Base-by-base conservation (phyloP, 352 stramenopile genomes). In the Lagenidium sp. region DNA sequence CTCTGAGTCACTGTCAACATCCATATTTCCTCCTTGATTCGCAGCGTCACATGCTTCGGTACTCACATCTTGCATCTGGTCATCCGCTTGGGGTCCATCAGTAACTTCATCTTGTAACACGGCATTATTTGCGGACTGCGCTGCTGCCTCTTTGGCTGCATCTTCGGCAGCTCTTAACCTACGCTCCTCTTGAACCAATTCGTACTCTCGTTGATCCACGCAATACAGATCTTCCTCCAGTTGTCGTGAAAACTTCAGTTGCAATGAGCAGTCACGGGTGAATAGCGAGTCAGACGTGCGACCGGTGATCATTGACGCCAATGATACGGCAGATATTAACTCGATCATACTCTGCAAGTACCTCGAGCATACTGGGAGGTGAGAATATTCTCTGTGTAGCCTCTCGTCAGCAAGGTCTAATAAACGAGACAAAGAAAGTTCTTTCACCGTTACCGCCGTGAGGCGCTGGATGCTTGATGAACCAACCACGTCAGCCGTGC, bases 271-370 rank as follows among this genome's bases (percentile, higher is more conserved):
- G 15, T 79, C 63, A 35, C 48, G 68, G 41, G 55, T 47, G 38
- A 86, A 86, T 10, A 87, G 48, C 6, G 58, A 41, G 19, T 83
- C 68, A 0, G 63, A 71, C 11, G 63, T 51, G 18, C 69, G 38
- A 1, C 73, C 73, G n/a, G 83, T 53, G 7, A 67, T 55, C 38
- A 59, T 68, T 38, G 82, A 70, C 11, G 71, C 76, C 18, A 91
- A 62, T 1, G 68, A 75, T 36, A 66, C 67, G 29, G 75, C 71
- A 11, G 82, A 72, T n/a, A 90, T 68, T 6, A 95, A 57, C 44
- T 95, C 84, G 4, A 84, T 52, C 12, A 95, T 62, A 35, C 75
- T 83, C 68, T 95, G 80, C 4, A 95, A 57, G 36, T 94, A 93
- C 35, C 82, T 80, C 2, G 80, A 92, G 34, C 63, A 84, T 12